Conservation (phyloP, 1,284 basidiomycete species). For the Cryptococcus hybrid region DNA sequence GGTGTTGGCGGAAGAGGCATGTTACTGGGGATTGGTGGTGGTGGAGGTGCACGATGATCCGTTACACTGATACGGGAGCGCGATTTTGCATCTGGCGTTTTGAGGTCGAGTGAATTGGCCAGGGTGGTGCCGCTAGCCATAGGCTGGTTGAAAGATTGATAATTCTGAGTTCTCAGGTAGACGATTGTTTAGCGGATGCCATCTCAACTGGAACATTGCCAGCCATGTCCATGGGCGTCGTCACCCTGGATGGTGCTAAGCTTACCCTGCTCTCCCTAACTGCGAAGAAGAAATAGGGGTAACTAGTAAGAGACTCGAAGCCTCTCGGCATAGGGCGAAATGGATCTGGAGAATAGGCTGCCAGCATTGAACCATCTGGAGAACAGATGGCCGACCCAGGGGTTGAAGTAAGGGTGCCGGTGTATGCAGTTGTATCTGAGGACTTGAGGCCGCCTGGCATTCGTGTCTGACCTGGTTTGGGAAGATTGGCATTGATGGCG, state of each 20-base stretch:
- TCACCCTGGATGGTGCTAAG: neutral
- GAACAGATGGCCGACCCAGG: slow-evolving; percentile 15
- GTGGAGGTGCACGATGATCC: slow-evolving; percentile 27
- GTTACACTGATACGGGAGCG: neutral
- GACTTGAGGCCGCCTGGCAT: slow-evolving; percentile 1
- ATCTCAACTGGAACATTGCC: slow-evolving; percentile 19
- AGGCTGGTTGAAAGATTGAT: slow-evolving; percentile 15
- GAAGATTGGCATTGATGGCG: slow-evolving; percentile 9
- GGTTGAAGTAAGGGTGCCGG: slow-evolving; percentile 9
- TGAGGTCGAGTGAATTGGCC: neutral
- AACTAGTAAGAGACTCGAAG: slow-evolving; percentile 32
- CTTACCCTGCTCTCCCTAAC: slow-evolving; percentile 10
- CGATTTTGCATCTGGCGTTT: slow-evolving; percentile 9
- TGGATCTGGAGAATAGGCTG: slow-evolving; percentile 32
- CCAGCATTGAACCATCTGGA: slow-evolving; percentile 29
- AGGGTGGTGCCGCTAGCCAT: neutral
- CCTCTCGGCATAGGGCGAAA: slow-evolving; percentile 25
- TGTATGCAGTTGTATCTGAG: slow-evolving; percentile 16
- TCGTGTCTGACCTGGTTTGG: slow-evolving; percentile 6
- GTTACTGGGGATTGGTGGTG: slow-evolving; percentile 30
- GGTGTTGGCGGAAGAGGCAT: slow-evolving; percentile 40
- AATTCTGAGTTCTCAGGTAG: slow-evolving; percentile 31
- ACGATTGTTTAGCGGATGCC: slow-evolving; percentile 7
- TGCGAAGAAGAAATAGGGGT: slow-evolving; percentile 25
- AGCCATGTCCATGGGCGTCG: slow-evolving; percentile 1